These are phyloP conservation scores for Phytophthora melonis DNA, from an alignment of 352 stramenopile genomes.

Conservation along the genomic window DNA sequence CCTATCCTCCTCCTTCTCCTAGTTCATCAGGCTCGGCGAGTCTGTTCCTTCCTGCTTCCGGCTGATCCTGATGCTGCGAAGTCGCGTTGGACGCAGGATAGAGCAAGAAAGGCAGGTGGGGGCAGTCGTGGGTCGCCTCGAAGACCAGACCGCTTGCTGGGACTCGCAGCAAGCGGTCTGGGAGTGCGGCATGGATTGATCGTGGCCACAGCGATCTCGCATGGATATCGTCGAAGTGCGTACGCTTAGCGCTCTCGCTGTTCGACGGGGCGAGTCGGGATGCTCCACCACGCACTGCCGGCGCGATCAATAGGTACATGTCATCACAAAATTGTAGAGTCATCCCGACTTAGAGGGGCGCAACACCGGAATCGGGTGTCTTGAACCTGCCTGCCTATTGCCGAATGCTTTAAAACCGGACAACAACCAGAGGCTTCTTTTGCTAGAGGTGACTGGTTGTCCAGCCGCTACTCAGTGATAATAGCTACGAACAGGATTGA, in stretches of 20 bases:
- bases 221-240: not conserved
- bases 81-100: not conserved
- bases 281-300: not conserved
- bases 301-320: not conserved
- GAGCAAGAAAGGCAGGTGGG: not conserved
- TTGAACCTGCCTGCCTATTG: not conserved
- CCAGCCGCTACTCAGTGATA: not conserved
- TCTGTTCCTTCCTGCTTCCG: not conserved
- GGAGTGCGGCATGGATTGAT: not conserved
- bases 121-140: not conserved
- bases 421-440: no score
- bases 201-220: no score
- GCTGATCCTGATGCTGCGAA: not conserved
- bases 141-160: not conserved
- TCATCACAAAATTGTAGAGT: not conserved
- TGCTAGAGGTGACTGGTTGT: no score
- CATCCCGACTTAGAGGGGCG: not conserved
- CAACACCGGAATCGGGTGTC: not conserved
- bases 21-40: not conserved
- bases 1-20: not conserved
- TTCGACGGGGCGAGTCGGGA: not conserved
- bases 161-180: no score
- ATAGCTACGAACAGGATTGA: not conserved
- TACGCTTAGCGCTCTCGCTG: constrained; percentile 3
- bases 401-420: no score